phyloP scores from a whole-genome alignment of 352 stramenopile species.

The Phytophthora megakarya region DNA sequence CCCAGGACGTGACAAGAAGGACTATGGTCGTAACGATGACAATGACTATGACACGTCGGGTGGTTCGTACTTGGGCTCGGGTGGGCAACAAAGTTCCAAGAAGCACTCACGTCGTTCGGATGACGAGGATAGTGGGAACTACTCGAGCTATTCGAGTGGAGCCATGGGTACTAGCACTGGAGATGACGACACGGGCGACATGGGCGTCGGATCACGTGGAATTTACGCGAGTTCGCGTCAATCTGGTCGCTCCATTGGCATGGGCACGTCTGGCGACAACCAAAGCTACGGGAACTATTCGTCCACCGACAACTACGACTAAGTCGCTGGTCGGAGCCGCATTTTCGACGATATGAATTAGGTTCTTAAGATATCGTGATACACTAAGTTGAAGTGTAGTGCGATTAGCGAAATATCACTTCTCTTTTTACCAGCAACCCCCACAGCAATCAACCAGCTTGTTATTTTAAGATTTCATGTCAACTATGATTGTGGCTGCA shows the following conservation, averaged over 20 bases:
- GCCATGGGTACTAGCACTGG: not conserved
- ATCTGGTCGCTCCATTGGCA: slow-evolving; percentile 11
- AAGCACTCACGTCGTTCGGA: slow-evolving; percentile 8
- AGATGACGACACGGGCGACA: slow-evolving; percentile 8
- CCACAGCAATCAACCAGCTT: no score
- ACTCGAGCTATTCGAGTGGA: slow-evolving; percentile 22
- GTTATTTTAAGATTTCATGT: no score
- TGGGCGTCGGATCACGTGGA: slow-evolving; percentile 10
- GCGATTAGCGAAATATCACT: slow-evolving; percentile 5
- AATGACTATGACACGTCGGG: not conserved
- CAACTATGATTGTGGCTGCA: no score
- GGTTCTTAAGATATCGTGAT: no score
- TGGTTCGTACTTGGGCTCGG: slow-evolving; percentile 1
- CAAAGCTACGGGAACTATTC: slow-evolving; percentile 12
- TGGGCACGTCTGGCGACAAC: slow-evolving; percentile 10
- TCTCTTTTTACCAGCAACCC: slow-evolving; percentile 2
- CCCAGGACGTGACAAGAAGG: slow-evolving; percentile 8
- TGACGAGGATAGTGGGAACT: slow-evolving; percentile 12
- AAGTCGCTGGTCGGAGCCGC: slow-evolving; percentile 3
- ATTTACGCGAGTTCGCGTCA: not conserved
- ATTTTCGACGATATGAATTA: not conserved
- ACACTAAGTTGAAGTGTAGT: not conserved
- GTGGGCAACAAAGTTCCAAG: slow-evolving; percentile 6
- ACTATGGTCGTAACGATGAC: no score
- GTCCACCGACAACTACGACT: slow-evolving; percentile 16